These are phyloP conservation scores for Colletotrichum truncatum DNA, from an alignment of 2,329 filamentous ascomycete genomes.

Conservation along the genomic window DNA sequence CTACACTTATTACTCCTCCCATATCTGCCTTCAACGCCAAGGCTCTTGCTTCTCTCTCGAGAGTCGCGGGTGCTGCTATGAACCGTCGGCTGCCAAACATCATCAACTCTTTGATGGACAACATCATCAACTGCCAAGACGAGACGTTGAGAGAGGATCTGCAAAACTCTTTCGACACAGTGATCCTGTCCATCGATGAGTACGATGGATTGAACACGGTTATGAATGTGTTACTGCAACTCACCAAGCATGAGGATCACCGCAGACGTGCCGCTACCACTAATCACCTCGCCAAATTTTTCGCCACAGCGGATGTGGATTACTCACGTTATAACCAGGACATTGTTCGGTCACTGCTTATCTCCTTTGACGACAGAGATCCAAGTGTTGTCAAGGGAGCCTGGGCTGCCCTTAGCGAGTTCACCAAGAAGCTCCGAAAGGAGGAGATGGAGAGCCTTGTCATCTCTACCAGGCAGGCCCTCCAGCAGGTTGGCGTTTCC, in stretches of 20 bases:
- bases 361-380: constrained; percentile 92
- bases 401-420: constrained; percentile 85
- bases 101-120: constrained; percentile 93
- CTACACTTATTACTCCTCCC: constrained; percentile 87
- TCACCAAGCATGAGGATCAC: constrained; percentile 95
- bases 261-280: constrained; percentile 81
- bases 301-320: constrained; percentile 80
- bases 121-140: constrained; percentile 81
- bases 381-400: constrained; percentile 85
- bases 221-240: constrained; percentile 90
- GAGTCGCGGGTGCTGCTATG: constrained; percentile 91
- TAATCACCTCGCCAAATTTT: constrained; percentile 86
- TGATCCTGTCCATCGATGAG: constrained; percentile 93
- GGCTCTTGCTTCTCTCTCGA: constrained; percentile 89
- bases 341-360: constrained; percentile 87
- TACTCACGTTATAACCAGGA: constrained; percentile 97
- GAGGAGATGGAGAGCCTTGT: constrained; percentile 98
- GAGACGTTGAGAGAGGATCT: constrained; percentile 79
- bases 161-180: constrained; percentile 83
- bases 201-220: constrained; percentile 94
- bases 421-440: constrained; percentile 91
- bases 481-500: constrained; percentile 88
- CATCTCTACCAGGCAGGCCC: constrained; percentile 82
- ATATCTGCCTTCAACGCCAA: constrained; percentile 96
- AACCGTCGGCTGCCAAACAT: constrained; percentile 89